These are phyloP conservation scores for Aspergillus sp. DNA, from an alignment of 2,329 filamentous ascomycete genomes.

Conservation along the genomic window DNA sequence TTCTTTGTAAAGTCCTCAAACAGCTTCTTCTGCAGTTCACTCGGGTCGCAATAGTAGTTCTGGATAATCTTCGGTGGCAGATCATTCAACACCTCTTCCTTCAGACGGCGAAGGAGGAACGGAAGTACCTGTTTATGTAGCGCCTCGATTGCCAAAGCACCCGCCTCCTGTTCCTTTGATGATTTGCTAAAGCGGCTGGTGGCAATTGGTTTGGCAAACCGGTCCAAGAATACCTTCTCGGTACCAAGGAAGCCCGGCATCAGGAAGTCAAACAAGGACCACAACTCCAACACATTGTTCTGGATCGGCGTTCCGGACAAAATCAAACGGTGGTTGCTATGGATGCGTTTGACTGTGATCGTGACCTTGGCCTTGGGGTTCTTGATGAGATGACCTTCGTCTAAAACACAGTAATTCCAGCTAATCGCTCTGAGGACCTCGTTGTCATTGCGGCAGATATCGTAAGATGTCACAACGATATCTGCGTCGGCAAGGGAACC, in stretches of 20 bases:
- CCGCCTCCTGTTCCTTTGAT: conserved; percentile 96
- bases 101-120: conserved; percentile 91
- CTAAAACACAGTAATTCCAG: conserved; percentile 97
- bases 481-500: conserved; percentile 74
- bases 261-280: conserved; percentile 97
- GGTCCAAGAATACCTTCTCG: conserved; percentile 94
- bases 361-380: conserved; percentile 97
- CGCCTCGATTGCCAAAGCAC: conserved; percentile 94
- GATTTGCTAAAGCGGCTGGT: conserved; percentile 95
- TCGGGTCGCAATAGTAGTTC: conserved; percentile 98
- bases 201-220: conserved; percentile 92
- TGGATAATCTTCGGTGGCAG: conserved; percentile 97
- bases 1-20: conserved; percentile 97
- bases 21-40: conserved; percentile 87
- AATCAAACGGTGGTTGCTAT: conserved; percentile 92
- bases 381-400: conserved; percentile 98
- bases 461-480: conserved; percentile 95
- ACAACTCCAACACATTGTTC: conserved; percentile 94
- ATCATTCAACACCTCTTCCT: conserved; percentile 96
- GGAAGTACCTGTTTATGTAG: conserved; percentile 96
- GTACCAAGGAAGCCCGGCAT: conserved; percentile 98
- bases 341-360: conserved; percentile 82
- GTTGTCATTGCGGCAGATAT: conserved; percentile 95
- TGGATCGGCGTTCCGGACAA: conserved; percentile 96
- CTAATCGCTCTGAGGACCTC: conserved; percentile 77